phyloP scores from a whole-genome alignment of 495 filamentous ascomycete genomes.

The Trichoderma orchidacearum region DNA sequence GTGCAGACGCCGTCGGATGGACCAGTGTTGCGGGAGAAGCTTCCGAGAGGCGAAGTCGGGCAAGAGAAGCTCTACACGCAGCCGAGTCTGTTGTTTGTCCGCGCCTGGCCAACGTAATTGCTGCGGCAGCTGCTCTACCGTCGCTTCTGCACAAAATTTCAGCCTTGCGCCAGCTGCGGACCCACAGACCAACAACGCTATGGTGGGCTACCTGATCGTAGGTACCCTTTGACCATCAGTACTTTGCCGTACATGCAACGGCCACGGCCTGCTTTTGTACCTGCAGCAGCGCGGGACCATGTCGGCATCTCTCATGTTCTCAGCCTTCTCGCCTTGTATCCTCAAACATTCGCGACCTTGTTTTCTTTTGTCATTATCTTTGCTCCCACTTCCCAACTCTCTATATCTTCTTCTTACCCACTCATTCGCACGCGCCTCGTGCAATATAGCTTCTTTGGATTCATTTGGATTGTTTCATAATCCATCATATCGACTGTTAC shows the following conservation, averaged over 20 bases:
- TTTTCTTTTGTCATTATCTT: neutral
- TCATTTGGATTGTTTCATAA: neutral
- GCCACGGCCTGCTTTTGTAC: neutral
- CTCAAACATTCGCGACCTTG: neutral
- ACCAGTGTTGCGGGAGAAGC: neutral
- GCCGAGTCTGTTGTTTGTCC: neutral
- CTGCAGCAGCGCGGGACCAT: neutral
- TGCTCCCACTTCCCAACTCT: neutral
- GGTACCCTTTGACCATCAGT: neutral
- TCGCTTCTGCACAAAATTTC: neutral
- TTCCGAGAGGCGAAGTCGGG: neutral
- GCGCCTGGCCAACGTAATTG: neutral
- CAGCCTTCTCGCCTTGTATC: slow-evolving; percentile 13
- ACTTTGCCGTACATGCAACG: neutral
- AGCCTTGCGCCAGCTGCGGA: neutral
- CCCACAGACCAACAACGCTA: neutral
- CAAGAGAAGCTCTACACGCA: neutral
- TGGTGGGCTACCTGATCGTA: neutral
- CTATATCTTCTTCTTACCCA: neutral
- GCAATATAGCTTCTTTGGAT: neutral
- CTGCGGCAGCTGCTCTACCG: neutral
- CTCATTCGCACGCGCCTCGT: neutral
- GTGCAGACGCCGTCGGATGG: neutral
- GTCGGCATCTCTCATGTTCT: slow-evolving; percentile 1
- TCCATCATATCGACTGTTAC: neutral